Evolutionary conservation across 2,329 filamentous ascomycete genomes (phyloP).

Genomic region (Pseudonectria buxi): DNA sequence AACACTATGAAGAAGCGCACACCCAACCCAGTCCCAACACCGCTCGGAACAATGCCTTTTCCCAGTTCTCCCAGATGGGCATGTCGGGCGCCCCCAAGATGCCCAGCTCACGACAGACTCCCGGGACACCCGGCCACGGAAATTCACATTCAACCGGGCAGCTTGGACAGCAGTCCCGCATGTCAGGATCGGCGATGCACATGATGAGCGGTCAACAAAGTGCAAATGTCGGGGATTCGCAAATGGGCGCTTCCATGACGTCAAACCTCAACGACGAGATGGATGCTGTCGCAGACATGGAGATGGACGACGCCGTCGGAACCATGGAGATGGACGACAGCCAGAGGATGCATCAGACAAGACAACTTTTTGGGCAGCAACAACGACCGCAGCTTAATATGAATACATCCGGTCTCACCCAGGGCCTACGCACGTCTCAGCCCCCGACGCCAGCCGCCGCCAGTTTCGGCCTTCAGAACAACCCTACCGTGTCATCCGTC

Average conservation of each 20-base stretch:
- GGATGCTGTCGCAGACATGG: conserved; percentile 89
- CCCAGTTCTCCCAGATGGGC: conserved; percentile 32
- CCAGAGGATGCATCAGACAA: conserved; percentile 61
- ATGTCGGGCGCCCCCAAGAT: conserved; percentile 27
- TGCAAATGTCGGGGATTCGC: conserved; percentile 22
- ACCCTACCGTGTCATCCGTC: conserved; percentile 93
- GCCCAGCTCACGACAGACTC: conserved; percentile 26
- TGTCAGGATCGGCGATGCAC: conserved; percentile 29
- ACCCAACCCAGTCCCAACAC: conserved; percentile 55
- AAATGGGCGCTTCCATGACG: conserved; percentile 38
- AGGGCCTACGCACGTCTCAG: conserved; percentile 77
- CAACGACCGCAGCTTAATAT: conserved; percentile 68
- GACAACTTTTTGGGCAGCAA: conserved; percentile 61
- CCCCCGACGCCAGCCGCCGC: conserved; percentile 77
- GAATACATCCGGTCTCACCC: conserved; percentile 66
- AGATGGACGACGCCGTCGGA: conserved; percentile 80
- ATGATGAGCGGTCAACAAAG: conserved; percentile 33
- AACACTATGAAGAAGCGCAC: conserved; percentile 95
- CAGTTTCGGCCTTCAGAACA: conserved; percentile 76
- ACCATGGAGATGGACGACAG: conserved; percentile 57
- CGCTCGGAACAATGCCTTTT: conserved; percentile 34
- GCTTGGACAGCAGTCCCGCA: conserved; percentile 28
- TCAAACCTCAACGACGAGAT: conserved; percentile 52
- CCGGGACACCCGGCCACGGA: conserved; percentile 24
- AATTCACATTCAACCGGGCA: conserved; percentile 23